phyloP scores from a whole-genome alignment of 2,329 filamentous ascomycete genomes.

The Cucurbitaria berberidis region DNA sequence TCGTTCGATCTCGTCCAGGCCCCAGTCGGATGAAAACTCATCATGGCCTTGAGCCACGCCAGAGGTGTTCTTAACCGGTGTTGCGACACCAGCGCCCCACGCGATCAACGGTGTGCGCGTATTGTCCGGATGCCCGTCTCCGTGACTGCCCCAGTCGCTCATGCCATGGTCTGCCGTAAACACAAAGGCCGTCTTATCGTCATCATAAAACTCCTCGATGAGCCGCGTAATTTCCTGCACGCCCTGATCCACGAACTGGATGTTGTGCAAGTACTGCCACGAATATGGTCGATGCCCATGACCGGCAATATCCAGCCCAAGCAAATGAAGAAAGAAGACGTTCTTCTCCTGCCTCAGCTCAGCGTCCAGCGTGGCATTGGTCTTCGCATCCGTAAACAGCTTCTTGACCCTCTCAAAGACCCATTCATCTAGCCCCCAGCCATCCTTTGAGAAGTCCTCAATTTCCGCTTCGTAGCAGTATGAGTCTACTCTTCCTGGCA shows the following conservation, averaged over 20 bases:
- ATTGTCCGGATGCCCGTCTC: slow-evolving; percentile 96
- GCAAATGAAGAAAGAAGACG: slow-evolving; percentile 93
- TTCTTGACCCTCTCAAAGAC: slow-evolving; percentile 94
- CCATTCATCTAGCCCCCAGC: slow-evolving; percentile 84
- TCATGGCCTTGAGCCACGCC: slow-evolving; percentile 81
- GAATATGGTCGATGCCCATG: slow-evolving; percentile 90
- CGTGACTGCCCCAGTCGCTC: slow-evolving; percentile 99
- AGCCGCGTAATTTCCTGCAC: slow-evolving; percentile 82
- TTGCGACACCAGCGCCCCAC: slow-evolving; percentile 91
- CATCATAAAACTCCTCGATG: slow-evolving; percentile 83
- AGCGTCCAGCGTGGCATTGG: slow-evolving; percentile 74
- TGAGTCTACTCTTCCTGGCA: slow-evolving; percentile 85
- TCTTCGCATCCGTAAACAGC: slow-evolving; percentile 80
- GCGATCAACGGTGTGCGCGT: slow-evolving; percentile 90
- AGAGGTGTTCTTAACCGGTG: slow-evolving; percentile 65
- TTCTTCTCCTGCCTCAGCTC: slow-evolving; percentile 81
- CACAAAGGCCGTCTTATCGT: slow-evolving; percentile 86
- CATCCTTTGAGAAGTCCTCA: slow-evolving; percentile 88
- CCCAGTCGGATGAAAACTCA: slow-evolving; percentile 88
- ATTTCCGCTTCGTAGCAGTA: slow-evolving; percentile 81
- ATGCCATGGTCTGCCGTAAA: slow-evolving; percentile 99
- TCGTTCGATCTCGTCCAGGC: slow-evolving; percentile 76
- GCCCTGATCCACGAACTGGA: slow-evolving; percentile 90
- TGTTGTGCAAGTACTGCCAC: slow-evolving; percentile 91
- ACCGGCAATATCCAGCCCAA: slow-evolving; percentile 90